Evolutionary conservation across 225 moss, liverwort and hornwort genomes (phyloP).

Genomic region (Bryum argenteum): DNA sequence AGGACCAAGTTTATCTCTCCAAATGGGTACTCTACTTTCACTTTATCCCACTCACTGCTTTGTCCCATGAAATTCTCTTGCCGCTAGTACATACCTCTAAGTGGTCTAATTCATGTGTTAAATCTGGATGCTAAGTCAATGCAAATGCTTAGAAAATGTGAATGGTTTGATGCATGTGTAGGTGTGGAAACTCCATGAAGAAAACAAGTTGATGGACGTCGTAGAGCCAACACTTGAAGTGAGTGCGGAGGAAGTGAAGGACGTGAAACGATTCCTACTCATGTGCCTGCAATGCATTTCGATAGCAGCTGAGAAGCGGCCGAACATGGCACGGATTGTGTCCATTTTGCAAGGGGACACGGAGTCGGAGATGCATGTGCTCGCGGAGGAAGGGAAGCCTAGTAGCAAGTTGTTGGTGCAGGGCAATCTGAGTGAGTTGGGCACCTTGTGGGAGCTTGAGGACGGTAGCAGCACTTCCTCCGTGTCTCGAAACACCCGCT

Average conservation of each 20-base stretch:
- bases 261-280: constrained; percentile 16
- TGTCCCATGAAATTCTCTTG: too few relatives aligned
- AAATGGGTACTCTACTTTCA: too few relatives aligned
- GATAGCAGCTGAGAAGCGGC: constrained; percentile 1
- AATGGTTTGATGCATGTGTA: not conserved
- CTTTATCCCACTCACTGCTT: too few relatives aligned
- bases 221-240: constrained; percentile 12
- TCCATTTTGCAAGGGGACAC: constrained; percentile 33
- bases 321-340: constrained; percentile 24
- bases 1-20: too few relatives aligned
- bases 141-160: too few relatives aligned
- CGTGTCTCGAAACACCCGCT: not conserved
- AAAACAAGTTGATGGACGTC: not conserved
- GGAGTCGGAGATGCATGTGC: constrained; percentile 14
- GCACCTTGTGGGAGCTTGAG: not conserved
- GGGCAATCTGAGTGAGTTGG: not conserved
- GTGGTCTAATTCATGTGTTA: too few relatives aligned
- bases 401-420: not conserved
- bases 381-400: not conserved
- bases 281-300: constrained; percentile 30
- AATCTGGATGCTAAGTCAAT: too few relatives aligned
- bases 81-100: too few relatives aligned
- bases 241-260: not conserved
- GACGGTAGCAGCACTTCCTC: not conserved
- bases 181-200: constrained; percentile 3